Percentiles rank a stretch among this genome's conserved stretches.
Evolutionary conservation across 2,329 filamentous ascomycete genomes (phyloP).

Genomic region (Furcasterigmium sp.): DNA sequence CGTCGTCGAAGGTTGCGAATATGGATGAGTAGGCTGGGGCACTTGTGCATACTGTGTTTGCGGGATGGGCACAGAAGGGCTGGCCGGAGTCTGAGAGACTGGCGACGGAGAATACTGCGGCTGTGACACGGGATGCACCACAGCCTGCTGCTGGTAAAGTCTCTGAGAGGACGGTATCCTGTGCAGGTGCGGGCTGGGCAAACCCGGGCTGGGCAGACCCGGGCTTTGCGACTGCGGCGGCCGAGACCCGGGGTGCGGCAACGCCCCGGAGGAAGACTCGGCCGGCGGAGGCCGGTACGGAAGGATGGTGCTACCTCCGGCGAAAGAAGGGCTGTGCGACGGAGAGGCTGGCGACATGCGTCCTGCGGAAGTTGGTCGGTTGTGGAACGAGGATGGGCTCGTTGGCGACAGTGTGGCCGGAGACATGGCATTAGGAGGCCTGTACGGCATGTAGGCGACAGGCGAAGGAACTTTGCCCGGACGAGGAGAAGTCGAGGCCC

Average conservation of each 20-base stretch:
- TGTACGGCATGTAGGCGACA: not conserved
- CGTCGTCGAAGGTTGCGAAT: not conserved
- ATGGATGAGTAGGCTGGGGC: not conserved
- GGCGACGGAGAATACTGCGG: not conserved
- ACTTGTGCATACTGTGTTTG: slow-evolving; percentile 3
- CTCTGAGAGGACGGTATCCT: not conserved
- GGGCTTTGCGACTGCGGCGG: not conserved
- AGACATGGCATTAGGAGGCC: not conserved
- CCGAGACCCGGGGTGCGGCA: not conserved
- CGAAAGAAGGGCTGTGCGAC: not conserved
- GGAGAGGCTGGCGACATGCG: not conserved
- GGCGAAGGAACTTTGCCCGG: not conserved
- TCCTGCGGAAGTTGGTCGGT: not conserved
- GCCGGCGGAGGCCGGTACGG: not conserved
- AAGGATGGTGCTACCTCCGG: not conserved
- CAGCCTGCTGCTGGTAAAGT: not conserved
- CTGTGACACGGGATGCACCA: not conserved
- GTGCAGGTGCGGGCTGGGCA: not conserved
- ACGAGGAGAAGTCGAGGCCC: no score
- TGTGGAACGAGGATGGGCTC: not conserved
- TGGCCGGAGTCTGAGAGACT: not conserved
- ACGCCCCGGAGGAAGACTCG: not conserved
- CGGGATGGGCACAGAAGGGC: not conserved
- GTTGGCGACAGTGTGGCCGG: not conserved
- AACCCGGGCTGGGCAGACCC: not conserved